Conservation (phyloP, 495 filamentous ascomycete species). For the Patellaria atrata region DNA sequence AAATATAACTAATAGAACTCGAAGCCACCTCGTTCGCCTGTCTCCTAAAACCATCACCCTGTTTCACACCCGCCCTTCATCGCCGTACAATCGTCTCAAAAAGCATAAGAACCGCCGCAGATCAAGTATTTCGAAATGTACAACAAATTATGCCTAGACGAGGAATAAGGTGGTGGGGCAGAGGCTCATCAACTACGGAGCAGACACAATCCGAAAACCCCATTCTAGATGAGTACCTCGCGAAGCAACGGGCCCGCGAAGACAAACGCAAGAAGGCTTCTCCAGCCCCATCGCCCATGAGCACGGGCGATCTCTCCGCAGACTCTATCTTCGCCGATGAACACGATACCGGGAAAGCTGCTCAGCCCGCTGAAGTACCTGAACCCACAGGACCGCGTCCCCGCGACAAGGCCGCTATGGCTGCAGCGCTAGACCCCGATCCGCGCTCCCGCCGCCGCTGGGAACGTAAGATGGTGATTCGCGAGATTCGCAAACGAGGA, state of each 20-base stretch:
- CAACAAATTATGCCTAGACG: neutral
- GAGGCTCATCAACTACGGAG: neutral
- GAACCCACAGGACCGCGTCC: conserved; percentile 13
- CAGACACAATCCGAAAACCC: conserved; percentile 17
- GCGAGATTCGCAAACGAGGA: conserved; percentile 51
- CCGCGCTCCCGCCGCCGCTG: conserved; percentile 51
- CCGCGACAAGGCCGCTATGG: conserved; percentile 29
- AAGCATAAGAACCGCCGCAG: neutral
- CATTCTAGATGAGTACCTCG: conserved; percentile 22
- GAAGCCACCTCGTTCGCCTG: neutral
- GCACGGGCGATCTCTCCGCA: conserved; percentile 27
- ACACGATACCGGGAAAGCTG: too few relatives aligned
- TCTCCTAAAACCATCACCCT: neutral
- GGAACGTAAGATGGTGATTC: conserved; percentile 69
- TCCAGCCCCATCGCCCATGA: neutral
- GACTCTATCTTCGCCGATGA: conserved; percentile 43
- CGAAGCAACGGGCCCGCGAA: conserved; percentile 7
- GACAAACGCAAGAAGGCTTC: neutral
- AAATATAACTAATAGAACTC: neutral
- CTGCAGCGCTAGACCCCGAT: conserved; percentile 50
- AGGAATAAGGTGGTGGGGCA: neutral
- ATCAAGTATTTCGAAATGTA: neutral
- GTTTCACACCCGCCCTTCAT: neutral
- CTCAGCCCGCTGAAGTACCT: neutral
- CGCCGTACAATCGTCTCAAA: conserved; percentile 1